phyloP scores from a whole-genome alignment of 176 grass and related monocot species.

The Hordeum vulgare region MorexV3_pseudomolecules_assembly NC_058519.1:561487425-561487924 shows the following conservation, averaged over 20 bases:
- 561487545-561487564: constrained; percentile 51
- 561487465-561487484: constrained; percentile 71
- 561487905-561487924: background rate
- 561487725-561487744: constrained; percentile 68
- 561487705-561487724: constrained; percentile 70
- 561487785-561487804: constrained; percentile 55
- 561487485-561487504: constrained; percentile 54
- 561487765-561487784: constrained; percentile 66
- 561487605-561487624: background rate
- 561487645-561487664: background rate
- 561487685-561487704: background rate
- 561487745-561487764: constrained; percentile 60
- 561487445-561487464: constrained; percentile 88
- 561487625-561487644: background rate
- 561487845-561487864: constrained; percentile 93
- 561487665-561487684: constrained; percentile 3
- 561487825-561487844: constrained; percentile 60
- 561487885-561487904: constrained; percentile 3
- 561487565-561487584: constrained; percentile 4
- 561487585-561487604: constrained; percentile 3
- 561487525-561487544: constrained; percentile 77
- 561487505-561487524: constrained; percentile 76
- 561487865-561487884: constrained; percentile 71
- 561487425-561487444: constrained; percentile 78
- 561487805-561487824: constrained; percentile 87